Base-by-base conservation (phyloP, 306 rosid species). In the Medicago truncatula region DNA sequence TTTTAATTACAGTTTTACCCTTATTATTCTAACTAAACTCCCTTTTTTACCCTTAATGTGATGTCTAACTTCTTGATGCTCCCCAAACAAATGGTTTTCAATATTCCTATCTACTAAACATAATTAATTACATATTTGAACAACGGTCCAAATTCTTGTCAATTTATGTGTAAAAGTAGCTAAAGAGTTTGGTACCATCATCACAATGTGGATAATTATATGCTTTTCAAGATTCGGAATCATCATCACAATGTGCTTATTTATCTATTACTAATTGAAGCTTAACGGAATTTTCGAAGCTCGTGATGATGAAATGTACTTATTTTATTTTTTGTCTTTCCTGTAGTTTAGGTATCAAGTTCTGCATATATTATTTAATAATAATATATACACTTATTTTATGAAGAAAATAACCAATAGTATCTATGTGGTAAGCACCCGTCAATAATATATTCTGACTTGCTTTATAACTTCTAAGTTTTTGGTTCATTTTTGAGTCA, bases 161-260 rank as follows among this genome's bases (percentile, higher is more conserved):
- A 2, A 44, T 44, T 3, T 44, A 11, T 44, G 0, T 44, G 4
- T 15, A 44, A 12, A 12, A 10, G 3, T 44, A 12, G 4, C n/a
- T 6, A 44, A 44, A 46, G n/a, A 46, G 0, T 46, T 46, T 11
- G 15, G 4, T 46, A 46, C 5, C 14, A 43, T 43, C 1, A 4
- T 12, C 13, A 7, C n/a, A 13, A 46, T 46, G 14, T 3, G 39
- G 12, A 4, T 34, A 34, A 34, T 46, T 34, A 46, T 23, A 76
- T 76, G 47, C 67, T 76, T 57, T 56, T 7, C n/a, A 56, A 77
- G 81, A 69, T 77, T 44, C 81, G 75, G 69, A 53, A 14, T 50
- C 25, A 31, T 50, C 25, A 31, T 14, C 52, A 64, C 65, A 62
- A 43, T 46, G 41, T 72, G 56, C 52, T 71, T 71, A 39, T 52